A percentile compares a stretch with the other conserved stretches of the same genome.
Evolutionary conservation across 2,329 filamentous ascomycete species (phyloP).

Genomic region (Colletotrichum siamense): DNA sequence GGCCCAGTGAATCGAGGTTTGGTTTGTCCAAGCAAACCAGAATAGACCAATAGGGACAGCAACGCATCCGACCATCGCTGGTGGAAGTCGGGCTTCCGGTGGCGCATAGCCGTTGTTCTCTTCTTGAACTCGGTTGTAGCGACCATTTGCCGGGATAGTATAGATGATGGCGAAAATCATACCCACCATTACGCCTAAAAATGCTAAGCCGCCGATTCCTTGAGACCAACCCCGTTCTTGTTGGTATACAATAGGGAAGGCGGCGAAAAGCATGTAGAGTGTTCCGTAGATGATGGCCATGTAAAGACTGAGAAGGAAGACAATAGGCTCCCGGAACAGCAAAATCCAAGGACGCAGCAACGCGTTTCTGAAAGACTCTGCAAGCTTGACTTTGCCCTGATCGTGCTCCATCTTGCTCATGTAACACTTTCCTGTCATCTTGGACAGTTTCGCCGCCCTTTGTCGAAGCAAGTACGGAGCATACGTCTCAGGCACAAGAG

Average conservation of each 20-base stretch:
- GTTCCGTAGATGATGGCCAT: slow-evolving; percentile 66
- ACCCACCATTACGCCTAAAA: slow-evolving; percentile 72
- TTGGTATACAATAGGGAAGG: slow-evolving; percentile 72
- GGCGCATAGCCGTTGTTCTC: slow-evolving; percentile 53
- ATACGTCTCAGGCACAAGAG: slow-evolving; percentile 45
- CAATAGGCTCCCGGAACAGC: slow-evolving; percentile 74
- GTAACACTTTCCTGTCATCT: slow-evolving; percentile 25
- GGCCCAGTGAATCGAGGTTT: slow-evolving; percentile 52
- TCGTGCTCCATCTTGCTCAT: slow-evolving; percentile 48
- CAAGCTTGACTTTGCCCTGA: slow-evolving; percentile 34
- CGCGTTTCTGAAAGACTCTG: slow-evolving; percentile 50
- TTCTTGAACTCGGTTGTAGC: slow-evolving; percentile 43
- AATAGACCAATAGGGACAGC: slow-evolving; percentile 59
- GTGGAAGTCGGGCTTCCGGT: slow-evolving; percentile 61
- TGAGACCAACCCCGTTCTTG: slow-evolving; percentile 61
- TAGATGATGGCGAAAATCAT: slow-evolving; percentile 63
- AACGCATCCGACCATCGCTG: slow-evolving; percentile 58
- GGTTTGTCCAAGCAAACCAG: slow-evolving; percentile 64
- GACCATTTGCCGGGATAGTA: slow-evolving; percentile 48
- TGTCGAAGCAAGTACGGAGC: slow-evolving; percentile 27
- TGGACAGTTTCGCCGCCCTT: slow-evolving; percentile 25
- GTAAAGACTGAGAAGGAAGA: slow-evolving; percentile 68
- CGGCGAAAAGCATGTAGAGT: slow-evolving; percentile 64
- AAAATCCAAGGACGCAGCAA: slow-evolving; percentile 68
- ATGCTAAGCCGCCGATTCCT: slow-evolving; percentile 67